Percentiles rank a stretch among this genome's conserved stretches.
Evolutionary conservation across 2,329 filamentous ascomycete genomes (phyloP).

Genomic region (Exophiala dermatitidis): DNA sequence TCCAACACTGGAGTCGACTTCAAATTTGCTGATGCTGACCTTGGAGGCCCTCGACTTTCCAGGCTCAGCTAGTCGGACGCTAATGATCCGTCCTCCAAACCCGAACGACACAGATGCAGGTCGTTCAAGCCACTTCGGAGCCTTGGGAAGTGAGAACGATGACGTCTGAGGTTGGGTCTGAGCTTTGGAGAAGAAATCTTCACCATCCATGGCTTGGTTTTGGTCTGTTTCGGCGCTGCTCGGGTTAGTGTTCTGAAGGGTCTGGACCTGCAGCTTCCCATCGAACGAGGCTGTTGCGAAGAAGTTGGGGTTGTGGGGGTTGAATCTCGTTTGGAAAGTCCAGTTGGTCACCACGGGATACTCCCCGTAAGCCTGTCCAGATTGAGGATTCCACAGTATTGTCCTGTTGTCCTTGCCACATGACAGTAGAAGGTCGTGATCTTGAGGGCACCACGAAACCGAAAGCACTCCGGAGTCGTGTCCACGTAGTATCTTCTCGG

Average conservation of each 20-base stretch:
- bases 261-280: slow-evolving; percentile 89
- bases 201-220: slow-evolving; percentile 67
- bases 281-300: slow-evolving; percentile 96
- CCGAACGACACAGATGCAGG: slow-evolving; percentile 85
- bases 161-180: slow-evolving; percentile 85
- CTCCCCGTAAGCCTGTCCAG: slow-evolving; percentile 78
- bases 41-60: slow-evolving; percentile 64
- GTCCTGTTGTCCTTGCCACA: slow-evolving; percentile 96
- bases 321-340: slow-evolving; percentile 93
- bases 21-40: slow-evolving; percentile 78
- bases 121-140: slow-evolving; percentile 83
- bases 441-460: slow-evolving; percentile 89
- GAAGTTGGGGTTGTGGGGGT: slow-evolving; percentile 84
- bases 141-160: slow-evolving; percentile 76
- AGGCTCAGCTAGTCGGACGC: slow-evolving; percentile 50
- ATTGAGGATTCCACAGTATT: slow-evolving; percentile 92
- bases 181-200: slow-evolving; percentile 93
- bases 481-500: slow-evolving; percentile 75
- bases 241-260: slow-evolving; percentile 85
- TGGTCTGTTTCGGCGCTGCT: slow-evolving; percentile 61
- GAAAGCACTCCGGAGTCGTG: slow-evolving; percentile 92
- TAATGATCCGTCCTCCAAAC: slow-evolving; percentile 92
- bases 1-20: slow-evolving; percentile 78
- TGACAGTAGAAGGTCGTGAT: slow-evolving; percentile 80
- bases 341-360: slow-evolving; percentile 98